Evolutionary conservation across 768 basidiomycete genomes (phyloP).

Genomic region (Dioszegia hungarica): DNA sequence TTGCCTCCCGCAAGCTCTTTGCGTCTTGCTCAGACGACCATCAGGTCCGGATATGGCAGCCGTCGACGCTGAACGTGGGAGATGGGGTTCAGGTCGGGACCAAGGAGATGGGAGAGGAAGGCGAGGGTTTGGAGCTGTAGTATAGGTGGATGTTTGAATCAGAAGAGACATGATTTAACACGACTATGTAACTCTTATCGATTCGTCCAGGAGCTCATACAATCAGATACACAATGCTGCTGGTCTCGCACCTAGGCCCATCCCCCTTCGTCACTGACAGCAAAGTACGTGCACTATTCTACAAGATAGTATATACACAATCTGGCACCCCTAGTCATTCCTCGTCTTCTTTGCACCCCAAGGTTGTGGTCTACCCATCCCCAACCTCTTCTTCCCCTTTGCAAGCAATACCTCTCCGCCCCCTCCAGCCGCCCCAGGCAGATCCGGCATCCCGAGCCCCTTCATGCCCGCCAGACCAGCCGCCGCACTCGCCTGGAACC

Average conservation of each 20-base stretch:
- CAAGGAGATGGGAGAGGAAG: neutral
- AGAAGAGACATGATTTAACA: neutral
- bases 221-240: too few relatives aligned
- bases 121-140: neutral
- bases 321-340: too few relatives aligned
- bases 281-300: too few relatives aligned
- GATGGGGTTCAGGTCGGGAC: neutral
- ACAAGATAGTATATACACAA: too few relatives aligned
- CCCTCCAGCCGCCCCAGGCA: neutral
- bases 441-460: conserved; percentile 10
- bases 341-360: conserved; percentile 34
- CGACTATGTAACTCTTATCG: too few relatives aligned
- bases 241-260: too few relatives aligned
- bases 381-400: conserved; percentile 33
- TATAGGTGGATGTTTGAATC: neutral
- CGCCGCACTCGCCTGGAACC: conserved; percentile 6
- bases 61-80: conserved; percentile 12
- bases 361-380: conserved; percentile 39
- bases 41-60: conserved; percentile 57
- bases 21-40: conserved; percentile 93
- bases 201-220: too few relatives aligned
- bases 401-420: conserved; percentile 11
- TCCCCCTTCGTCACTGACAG: too few relatives aligned
- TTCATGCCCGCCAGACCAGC: conserved; percentile 16
- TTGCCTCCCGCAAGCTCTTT: conserved; percentile 75